These are phyloP conservation scores for Coemansia sp. DNA, from an alignment of 192 early-diverging fungal species.

Conservation along the genomic window DNA sequence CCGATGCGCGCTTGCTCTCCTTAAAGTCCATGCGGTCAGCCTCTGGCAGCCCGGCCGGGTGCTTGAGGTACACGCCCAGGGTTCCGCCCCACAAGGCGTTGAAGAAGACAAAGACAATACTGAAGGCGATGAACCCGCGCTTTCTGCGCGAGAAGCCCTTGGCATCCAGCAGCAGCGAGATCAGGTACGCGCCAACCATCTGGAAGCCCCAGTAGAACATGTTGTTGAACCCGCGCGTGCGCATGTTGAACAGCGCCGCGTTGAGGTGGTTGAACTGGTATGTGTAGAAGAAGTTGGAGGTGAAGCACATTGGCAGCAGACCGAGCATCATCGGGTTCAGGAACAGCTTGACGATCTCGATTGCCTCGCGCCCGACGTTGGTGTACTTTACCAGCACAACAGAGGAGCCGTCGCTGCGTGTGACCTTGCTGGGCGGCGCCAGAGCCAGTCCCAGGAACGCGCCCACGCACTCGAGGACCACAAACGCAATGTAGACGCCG, in stretches of 20 bases:
- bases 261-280: slow-evolving; percentile 79
- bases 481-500: slow-evolving; percentile 79
- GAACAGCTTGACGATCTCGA: slow-evolving; percentile 74
- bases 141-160: slow-evolving; percentile 55
- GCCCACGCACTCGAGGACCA: slow-evolving; percentile 73
- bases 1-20: slow-evolving; percentile 54
- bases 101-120: slow-evolving; percentile 52
- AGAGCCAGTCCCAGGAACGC: slow-evolving; percentile 62
- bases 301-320: slow-evolving; percentile 73
- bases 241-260: slow-evolving; percentile 68
- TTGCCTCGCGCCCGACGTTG: slow-evolving; percentile 57
- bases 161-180: slow-evolving; percentile 71
- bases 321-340: slow-evolving; percentile 72
- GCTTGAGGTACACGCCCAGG: slow-evolving; percentile 64
- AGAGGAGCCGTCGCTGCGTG: slow-evolving; percentile 66
- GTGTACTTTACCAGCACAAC: slow-evolving; percentile 72
- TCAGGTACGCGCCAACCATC: slow-evolving; percentile 67
- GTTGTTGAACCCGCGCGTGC: slow-evolving; percentile 79
- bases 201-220: slow-evolving; percentile 81
- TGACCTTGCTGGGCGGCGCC: slow-evolving; percentile 63
- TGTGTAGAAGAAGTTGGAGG: slow-evolving; percentile 86
- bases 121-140: slow-evolving; percentile 65
- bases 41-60: slow-evolving; percentile 22
- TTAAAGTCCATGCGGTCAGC: slow-evolving; percentile 51
- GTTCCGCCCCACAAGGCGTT: slow-evolving; percentile 68